Evolutionary conservation across 257 asterid genomes (phyloP).

Genomic region (Perilla frutescens): DNA sequence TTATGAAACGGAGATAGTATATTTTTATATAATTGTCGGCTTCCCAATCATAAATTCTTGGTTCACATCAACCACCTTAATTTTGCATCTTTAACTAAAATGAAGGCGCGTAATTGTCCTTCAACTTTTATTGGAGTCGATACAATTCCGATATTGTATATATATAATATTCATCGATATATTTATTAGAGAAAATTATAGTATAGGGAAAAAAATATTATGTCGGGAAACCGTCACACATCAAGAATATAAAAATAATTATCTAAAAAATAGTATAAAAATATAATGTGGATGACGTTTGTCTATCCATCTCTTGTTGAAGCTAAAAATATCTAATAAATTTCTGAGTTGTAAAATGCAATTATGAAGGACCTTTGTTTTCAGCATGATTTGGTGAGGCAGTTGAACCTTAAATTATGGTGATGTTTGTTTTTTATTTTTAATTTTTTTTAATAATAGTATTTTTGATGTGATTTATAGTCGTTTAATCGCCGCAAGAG

Average conservation of each 20-base stretch:
- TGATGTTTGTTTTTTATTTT: neutral
- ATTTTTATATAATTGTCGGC: neutral
- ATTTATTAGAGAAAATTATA: neutral
- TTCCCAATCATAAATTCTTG: constrained; percentile 8
- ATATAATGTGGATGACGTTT: constrained; percentile 32
- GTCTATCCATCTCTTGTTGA: constrained; percentile 27
- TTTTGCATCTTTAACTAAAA: constrained; percentile 24
- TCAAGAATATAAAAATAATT: no score
- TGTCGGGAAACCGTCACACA: no score
- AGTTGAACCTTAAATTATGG: constrained; percentile 27
- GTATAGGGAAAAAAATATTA: neutral
- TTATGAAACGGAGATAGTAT: no score
- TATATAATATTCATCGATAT: neutral
- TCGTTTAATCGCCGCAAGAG: constrained; percentile 17
- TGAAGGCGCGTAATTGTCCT: constrained; percentile 41
- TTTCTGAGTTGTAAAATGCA: constrained; percentile 30
- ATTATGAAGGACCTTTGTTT: constrained; percentile 32
- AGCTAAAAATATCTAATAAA: constrained; percentile 24
- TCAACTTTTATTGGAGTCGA: neutral
- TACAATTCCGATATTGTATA: neutral
- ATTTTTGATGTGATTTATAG: constrained; percentile 27
- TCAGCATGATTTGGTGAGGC: constrained; percentile 31
- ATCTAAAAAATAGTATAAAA: neutral
- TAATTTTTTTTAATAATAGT: neutral
- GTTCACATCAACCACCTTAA: constrained; percentile 15